These are phyloP conservation scores for Fraxinus ornus DNA, from an alignment of 305 asterid species.

Conservation along the genomic window DNA sequence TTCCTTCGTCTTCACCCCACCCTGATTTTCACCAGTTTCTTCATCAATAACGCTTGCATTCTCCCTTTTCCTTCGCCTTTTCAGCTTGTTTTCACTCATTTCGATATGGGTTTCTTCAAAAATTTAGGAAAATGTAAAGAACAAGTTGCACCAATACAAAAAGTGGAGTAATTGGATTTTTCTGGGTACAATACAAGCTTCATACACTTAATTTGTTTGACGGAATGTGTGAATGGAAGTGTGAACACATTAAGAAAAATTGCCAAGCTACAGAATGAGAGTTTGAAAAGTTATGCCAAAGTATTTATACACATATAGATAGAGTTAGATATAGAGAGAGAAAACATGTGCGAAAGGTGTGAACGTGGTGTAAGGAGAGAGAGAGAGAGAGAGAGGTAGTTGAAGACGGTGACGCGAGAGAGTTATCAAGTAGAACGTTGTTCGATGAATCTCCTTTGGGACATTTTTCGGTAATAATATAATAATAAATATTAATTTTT, in stretches of 20 bases:
- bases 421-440: neutral
- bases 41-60: slow-evolving; percentile 8
- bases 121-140: neutral
- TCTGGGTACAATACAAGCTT: slow-evolving; percentile 12
- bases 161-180: slow-evolving; percentile 6
- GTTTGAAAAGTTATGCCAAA: slow-evolving; percentile 25
- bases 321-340: slow-evolving; percentile 7
- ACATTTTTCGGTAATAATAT: neutral
- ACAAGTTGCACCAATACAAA: neutral
- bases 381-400: neutral
- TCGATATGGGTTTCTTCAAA: slow-evolving; percentile 14
- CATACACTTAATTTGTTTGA: slow-evolving; percentile 39
- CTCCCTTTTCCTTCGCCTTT: slow-evolving; percentile 32
- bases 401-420: slow-evolving; percentile 12
- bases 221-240: slow-evolving; percentile 47
- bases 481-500: no score
- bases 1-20: slow-evolving; percentile 60
- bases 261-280: slow-evolving; percentile 32
- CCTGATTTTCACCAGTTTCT: slow-evolving; percentile 36
- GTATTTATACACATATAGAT: neutral
- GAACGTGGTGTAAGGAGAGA: slow-evolving; percentile 43
- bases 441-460: neutral
- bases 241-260: slow-evolving; percentile 44
- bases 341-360: slow-evolving; percentile 46
- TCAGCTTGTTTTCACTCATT: slow-evolving; percentile 54